Evolutionary conservation across 192 early-diverging fungal species (phyloP).

Genomic region (Linderina pennispora): DNA sequence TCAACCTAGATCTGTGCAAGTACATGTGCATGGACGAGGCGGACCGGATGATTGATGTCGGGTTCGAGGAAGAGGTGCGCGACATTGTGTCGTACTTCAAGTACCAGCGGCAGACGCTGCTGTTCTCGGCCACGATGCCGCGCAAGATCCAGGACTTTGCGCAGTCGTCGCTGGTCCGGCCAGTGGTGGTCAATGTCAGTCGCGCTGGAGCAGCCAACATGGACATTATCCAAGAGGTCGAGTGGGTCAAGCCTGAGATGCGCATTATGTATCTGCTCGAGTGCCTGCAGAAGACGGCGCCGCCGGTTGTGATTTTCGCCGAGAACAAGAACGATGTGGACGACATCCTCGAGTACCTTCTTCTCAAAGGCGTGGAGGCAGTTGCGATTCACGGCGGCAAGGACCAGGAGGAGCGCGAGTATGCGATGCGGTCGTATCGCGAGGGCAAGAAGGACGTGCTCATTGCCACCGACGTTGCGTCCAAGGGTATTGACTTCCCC

Average conservation of each 20-base stretch:
- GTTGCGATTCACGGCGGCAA: conserved; percentile 96
- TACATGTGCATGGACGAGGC: conserved; percentile 97
- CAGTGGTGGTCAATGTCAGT: conserved; percentile 94
- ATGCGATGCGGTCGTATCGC: conserved; percentile 88
- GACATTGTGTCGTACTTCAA: conserved; percentile 95
- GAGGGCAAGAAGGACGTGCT: conserved; percentile 89
- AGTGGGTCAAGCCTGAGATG: conserved; percentile 94
- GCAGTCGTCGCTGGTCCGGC: conserved; percentile 76
- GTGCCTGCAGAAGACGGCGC: conserved; percentile 94
- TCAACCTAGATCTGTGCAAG: conserved; percentile 84
- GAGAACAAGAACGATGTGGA: conserved; percentile 99
- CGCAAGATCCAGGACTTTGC: conserved; percentile 99
- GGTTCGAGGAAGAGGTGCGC: conserved; percentile 95
- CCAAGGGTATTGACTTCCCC: conserved; percentile 93
- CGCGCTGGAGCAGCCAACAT: conserved; percentile 93
- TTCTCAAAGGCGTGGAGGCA: conserved; percentile 90
- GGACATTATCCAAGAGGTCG: conserved; percentile 97
- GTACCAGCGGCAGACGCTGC: conserved; percentile 90
- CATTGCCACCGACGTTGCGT: conserved; percentile 95
- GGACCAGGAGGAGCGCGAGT: conserved; percentile 96
- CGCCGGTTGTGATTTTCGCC: conserved; percentile 93
- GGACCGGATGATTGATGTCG: conserved; percentile 98
- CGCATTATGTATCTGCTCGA: conserved; percentile 93
- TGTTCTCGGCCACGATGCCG: conserved; percentile 96
- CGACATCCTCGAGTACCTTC: conserved; percentile 94